These are phyloP conservation scores for Linnemannia elongata DNA, from an alignment of 192 early-diverging fungal species.

Conservation along the genomic window DNA sequence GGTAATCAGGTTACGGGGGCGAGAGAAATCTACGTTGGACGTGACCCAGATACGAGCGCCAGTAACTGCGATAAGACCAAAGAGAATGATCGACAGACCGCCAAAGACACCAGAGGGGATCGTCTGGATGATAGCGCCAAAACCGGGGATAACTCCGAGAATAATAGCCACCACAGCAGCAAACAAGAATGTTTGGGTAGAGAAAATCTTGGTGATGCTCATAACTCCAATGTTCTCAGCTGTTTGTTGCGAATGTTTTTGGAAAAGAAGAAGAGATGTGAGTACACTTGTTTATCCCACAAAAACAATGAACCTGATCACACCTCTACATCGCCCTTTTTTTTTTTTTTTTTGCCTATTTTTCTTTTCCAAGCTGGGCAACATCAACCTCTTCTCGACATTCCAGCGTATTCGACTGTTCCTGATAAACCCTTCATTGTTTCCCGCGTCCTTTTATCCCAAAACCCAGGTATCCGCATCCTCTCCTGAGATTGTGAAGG, in stretches of 20 bases:
- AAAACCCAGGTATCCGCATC: not conserved
- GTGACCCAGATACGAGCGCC: constrained; percentile 72
- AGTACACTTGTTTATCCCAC: not conserved
- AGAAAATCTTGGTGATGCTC: constrained; percentile 68
- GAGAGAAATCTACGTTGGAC: constrained; percentile 66
- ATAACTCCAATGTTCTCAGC: constrained; percentile 72
- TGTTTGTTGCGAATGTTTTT: constrained; percentile 11
- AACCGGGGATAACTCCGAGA: constrained; percentile 69
- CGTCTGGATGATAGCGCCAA: constrained; percentile 66
- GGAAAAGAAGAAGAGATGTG: not conserved
- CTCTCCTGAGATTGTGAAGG: constrained; percentile 8
- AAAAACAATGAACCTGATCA: not conserved
- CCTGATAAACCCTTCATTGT: constrained; percentile 10
- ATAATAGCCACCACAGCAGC: constrained; percentile 68
- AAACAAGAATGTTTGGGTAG: constrained; percentile 66
- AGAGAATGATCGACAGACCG: constrained; percentile 66
- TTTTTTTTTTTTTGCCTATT: constrained; percentile 6
- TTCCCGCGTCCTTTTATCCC: constrained; percentile 4
- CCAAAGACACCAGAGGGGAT: constrained; percentile 71
- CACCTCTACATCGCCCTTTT: constrained; percentile 3
- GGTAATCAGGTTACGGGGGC: constrained; percentile 64
- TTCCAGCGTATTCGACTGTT: constrained; percentile 9
- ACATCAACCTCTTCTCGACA: constrained; percentile 3
- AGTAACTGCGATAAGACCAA: constrained; percentile 66
- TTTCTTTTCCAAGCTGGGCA: not conserved